Conservation (phyloP, 805 yeast species). For the Cyberlindnera petersonii region DNA sequence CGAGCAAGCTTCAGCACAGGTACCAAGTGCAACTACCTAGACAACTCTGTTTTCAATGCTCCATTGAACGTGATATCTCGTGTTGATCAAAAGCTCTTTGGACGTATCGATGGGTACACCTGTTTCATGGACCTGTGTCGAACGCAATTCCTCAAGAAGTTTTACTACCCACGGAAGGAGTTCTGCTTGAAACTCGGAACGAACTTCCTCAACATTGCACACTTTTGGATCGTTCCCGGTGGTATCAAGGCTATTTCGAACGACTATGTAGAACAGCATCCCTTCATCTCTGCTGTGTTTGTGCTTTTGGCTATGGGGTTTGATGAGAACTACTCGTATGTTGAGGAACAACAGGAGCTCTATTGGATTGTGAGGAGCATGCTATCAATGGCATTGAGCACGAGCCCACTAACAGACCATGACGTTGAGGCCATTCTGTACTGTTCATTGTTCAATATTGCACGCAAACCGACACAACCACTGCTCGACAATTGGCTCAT, state of each 20-base stretch:
- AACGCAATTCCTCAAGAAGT: constrained; percentile 40
- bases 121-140: constrained; percentile 34
- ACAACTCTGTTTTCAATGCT: constrained; percentile 30
- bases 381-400: constrained; percentile 45
- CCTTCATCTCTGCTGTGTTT: constrained; percentile 48
- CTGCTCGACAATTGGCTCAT: constrained; percentile 49
- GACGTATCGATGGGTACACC: constrained; percentile 26
- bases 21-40: constrained; percentile 22
- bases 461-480: constrained; percentile 51
- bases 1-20: constrained; percentile 12
- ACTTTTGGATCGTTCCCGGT: constrained; percentile 60
- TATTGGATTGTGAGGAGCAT: constrained; percentile 47
- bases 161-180: constrained; percentile 40
- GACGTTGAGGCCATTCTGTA: constrained; percentile 59
- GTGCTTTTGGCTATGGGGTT: constrained; percentile 50
- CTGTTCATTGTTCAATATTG: constrained; percentile 49
- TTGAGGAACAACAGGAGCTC: constrained; percentile 43
- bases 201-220: constrained; percentile 49
- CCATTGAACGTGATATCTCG: constrained; percentile 36
- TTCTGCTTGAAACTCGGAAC: constrained; percentile 43
- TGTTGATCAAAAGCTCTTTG: constrained; percentile 38
- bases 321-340: constrained; percentile 48
- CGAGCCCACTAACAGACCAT: constrained; percentile 52
- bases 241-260: constrained; percentile 47
- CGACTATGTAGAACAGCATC: constrained; percentile 45